phyloP scores from a whole-genome alignment of 352 stramenopile species.

The Globisporangium alternatum region DNA sequence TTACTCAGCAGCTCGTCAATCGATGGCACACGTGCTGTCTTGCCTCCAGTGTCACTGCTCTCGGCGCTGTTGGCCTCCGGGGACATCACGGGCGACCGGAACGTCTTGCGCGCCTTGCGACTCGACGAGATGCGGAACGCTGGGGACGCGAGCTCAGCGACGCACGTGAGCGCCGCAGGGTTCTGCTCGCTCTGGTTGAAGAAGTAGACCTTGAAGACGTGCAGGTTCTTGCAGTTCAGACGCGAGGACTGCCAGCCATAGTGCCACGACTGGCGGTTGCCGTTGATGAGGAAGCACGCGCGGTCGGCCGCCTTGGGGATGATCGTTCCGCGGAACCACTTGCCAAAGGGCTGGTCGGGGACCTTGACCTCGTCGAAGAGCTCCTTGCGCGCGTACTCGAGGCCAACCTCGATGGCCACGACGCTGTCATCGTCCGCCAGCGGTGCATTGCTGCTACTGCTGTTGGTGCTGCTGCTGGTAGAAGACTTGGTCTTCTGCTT shows the following conservation, averaged over 20 bases:
- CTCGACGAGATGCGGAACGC: conserved; percentile 79
- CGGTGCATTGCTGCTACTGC: conserved; percentile 11
- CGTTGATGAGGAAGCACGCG: conserved; percentile 73
- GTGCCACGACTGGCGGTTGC: conserved; percentile 85
- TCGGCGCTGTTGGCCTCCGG: conserved; percentile 12
- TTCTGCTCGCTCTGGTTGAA: conserved; percentile 40
- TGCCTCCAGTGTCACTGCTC: neutral
- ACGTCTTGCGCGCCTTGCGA: conserved; percentile 78
- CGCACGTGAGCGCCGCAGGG: conserved; percentile 36
- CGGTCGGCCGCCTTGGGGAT: conserved; percentile 31
- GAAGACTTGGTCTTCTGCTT: conserved; percentile 29
- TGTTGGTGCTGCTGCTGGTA: neutral
- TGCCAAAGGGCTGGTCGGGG: conserved; percentile 69
- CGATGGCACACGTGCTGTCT: conserved; percentile 22
- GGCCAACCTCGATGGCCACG: conserved; percentile 29
- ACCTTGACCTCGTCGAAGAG: conserved; percentile 77
- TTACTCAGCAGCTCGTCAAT: conserved; percentile 48
- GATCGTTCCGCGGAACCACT: conserved; percentile 60
- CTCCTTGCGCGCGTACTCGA: conserved; percentile 55
- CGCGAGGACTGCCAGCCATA: conserved; percentile 84
- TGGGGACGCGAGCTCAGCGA: conserved; percentile 55
- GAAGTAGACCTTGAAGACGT: conserved; percentile 78
- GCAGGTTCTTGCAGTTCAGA: conserved; percentile 82
- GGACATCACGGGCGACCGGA: conserved; percentile 46
- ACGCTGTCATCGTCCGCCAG: conserved; percentile 21